Evolutionary conservation across 2,329 filamentous ascomycete genomes (phyloP), one percentile per base, ranked within the genome.

Genomic region (Fragosphaeria purpurea): DNA sequence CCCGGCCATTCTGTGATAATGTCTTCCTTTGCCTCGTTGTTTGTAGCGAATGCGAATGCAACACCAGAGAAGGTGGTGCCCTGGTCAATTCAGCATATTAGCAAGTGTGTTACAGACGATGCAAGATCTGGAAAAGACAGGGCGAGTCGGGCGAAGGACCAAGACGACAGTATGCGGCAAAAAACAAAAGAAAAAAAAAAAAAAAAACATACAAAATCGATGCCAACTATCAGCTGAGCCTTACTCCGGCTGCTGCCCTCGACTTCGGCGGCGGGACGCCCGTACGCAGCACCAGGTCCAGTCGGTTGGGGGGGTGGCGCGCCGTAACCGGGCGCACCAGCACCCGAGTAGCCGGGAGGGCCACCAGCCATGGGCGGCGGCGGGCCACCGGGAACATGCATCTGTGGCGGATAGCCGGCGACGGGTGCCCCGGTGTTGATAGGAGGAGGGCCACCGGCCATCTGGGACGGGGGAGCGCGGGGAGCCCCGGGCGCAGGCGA

Each of bases 1-100:
- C 93, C 93, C 32, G 93, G 93, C 93, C 93, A 98, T 71, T 98
- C 93, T 56, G 91, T 94, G 61, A 98, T 98, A 61, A 97, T 97
- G 67, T 97, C 91, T 70, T 97, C 93, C 67, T 95, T 94, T 54
- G 90, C 89, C 69, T 96, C 90, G 60, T 91, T 95, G 71, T 96
- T 96, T 53, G 91, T 96, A 55, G 90, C 90, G 70, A 96, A 98
- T 35, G 90, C 90, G 65, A 94, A 96, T 38, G 93, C 93, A 56
- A 97, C 91, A 65, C 93, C 93, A 4, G 93, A 97, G 67, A 97
- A 98, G 5, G 93, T 98, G 13, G 93, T 98, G 58, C 93, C 88
- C 88, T 95, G 22, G 12, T 5, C 7, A 11, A 5, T 22, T 9
- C n/a, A 44, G 52, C 22, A 22, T 22, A 22, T 48, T 31, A 41